Evolutionary conservation across 495 filamentous ascomycete species (phyloP), one percentile per base, ranked within the genome.

Genomic region (Wilcoxina mikolae): DNA sequence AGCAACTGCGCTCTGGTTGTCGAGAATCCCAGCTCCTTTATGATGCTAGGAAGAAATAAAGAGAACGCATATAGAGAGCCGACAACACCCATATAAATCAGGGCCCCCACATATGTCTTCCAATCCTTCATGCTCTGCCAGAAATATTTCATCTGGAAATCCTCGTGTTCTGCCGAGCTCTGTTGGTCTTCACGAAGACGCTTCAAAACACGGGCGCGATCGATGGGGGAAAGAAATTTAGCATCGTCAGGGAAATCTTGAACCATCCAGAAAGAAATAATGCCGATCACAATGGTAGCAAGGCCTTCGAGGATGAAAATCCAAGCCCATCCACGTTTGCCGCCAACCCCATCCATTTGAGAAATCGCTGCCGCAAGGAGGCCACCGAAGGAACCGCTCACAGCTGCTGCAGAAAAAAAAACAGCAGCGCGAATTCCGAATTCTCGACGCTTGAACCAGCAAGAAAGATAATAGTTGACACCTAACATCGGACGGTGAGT

Each of bases 181-280:
- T 95, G 90, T 59, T 85, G 70, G 65, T 96, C 90, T 15, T 71
- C 64, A 27, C 77, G 80, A 46, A 96, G 72, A 1, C 90, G 75
- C 12, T 79, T 76, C 25, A 87, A 66, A 0, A 94, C 87, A 5
- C 88, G 78, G 12, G 72, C 73, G 25, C 84, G 78, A 59, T 96
- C 90, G 1, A 71, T 70, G 0, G 77, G 74, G 2, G 77, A 80
- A 18, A 96, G 73, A 62, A 95, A 96, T 9, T 56, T 75, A 4
- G 89, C 89, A 41, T 82, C 73, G 60, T 87, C 84, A 0, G 90
- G 90, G 64, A 94, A 95, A 62, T 96, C 87, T 58, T 85, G 78
- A 1, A 96, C 87, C 69, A 87, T 76, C 82, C 83, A 91, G 68
- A 86, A 89, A 10, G 81, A 87, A 1, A 72, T 68, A 3, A 87